Conservation (phyloP, 768 basidiomycete species). For the Podaxis carcinomalis region DNA sequence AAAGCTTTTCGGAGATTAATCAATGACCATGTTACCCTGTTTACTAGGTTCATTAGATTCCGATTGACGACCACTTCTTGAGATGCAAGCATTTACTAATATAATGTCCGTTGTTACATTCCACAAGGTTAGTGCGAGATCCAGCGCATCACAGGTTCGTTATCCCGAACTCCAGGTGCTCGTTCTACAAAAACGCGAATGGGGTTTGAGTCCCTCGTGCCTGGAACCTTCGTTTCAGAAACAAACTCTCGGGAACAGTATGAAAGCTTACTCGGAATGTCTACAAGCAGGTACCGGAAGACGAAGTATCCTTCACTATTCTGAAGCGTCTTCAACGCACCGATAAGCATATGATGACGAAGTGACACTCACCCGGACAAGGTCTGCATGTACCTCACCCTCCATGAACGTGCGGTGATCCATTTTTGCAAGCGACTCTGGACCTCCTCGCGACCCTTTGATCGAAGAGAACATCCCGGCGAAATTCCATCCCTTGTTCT, state of each 20-base stretch:
- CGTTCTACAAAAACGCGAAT: constrained; percentile 70
- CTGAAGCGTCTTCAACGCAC: constrained; percentile 29
- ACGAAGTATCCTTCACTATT: constrained; percentile 75
- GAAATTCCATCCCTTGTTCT: constrained; percentile 47
- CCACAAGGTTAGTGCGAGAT: constrained; percentile 31
- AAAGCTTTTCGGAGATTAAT: constrained; percentile 90
- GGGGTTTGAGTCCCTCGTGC: constrained; percentile 57
- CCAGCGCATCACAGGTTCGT: constrained; percentile 70
- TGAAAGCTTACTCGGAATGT: constrained; percentile 65
- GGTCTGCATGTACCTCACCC: constrained; percentile 78
- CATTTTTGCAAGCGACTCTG: constrained; percentile 25
- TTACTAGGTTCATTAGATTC: not conserved
- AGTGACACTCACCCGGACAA: constrained; percentile 55
- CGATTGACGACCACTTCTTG: not conserved
- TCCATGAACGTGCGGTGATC: constrained; percentile 54
- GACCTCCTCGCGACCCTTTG: constrained; percentile 31
- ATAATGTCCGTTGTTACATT: constrained; percentile 20
- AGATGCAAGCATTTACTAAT: constrained; percentile 9
- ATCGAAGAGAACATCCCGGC: constrained; percentile 70
- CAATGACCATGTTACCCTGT: constrained; percentile 7
- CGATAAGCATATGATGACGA: constrained; percentile 9
- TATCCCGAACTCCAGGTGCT: constrained; percentile 60
- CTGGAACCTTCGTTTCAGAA: constrained; percentile 28
- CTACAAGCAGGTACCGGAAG: constrained; percentile 73
- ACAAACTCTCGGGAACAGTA: constrained; percentile 19